A percentile compares a stretch with the other conserved stretches of the same genome.
Conservation (phyloP, 1,284 basidiomycete species). For the Naganishia sp. region DNA sequence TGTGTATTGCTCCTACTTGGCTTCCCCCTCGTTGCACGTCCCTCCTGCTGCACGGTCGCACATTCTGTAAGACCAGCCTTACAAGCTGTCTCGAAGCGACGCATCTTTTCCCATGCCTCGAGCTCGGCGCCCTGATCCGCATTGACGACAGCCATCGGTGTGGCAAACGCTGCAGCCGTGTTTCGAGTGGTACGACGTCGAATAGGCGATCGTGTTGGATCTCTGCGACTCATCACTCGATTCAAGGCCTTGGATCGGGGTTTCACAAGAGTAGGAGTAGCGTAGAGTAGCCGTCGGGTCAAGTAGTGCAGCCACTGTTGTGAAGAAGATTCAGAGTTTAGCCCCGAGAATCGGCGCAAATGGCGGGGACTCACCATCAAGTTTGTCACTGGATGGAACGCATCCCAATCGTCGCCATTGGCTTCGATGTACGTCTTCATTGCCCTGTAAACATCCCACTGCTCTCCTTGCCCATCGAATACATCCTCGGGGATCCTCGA, state of each 20-base stretch:
- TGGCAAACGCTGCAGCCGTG: conserved; percentile 1
- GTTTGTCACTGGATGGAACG: conserved; percentile 77
- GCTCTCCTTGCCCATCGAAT: conserved; percentile 81
- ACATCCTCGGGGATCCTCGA: conserved; percentile 68
- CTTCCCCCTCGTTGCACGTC: not conserved
- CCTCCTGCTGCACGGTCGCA: not conserved
- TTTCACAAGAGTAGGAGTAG: conserved; percentile 39
- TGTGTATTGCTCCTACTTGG: not conserved
- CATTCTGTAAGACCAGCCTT: conserved; percentile 5
- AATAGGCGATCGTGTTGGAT: conserved; percentile 26
- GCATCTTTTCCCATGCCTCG: conserved; percentile 20
- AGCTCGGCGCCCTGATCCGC: conserved; percentile 20
- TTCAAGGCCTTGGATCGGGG: conserved; percentile 34
- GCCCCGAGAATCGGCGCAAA: not conserved
- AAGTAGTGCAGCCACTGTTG: conserved; percentile 51
- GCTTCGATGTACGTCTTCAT: conserved; percentile 67
- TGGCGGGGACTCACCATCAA: conserved; percentile 67
- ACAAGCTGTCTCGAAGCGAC: conserved; percentile 2
- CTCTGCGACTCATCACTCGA: conserved; percentile 19
- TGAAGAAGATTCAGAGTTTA: conserved; percentile 8
- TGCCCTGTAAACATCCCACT: conserved; percentile 91
- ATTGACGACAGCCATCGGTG: not conserved
- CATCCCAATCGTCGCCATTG: conserved; percentile 62
- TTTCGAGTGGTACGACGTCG: conserved; percentile 16
- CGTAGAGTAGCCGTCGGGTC: conserved; percentile 39